Evolutionary conservation across 1,284 basidiomycete species (phyloP).

Genomic region (Ustilago sp.): DNA sequence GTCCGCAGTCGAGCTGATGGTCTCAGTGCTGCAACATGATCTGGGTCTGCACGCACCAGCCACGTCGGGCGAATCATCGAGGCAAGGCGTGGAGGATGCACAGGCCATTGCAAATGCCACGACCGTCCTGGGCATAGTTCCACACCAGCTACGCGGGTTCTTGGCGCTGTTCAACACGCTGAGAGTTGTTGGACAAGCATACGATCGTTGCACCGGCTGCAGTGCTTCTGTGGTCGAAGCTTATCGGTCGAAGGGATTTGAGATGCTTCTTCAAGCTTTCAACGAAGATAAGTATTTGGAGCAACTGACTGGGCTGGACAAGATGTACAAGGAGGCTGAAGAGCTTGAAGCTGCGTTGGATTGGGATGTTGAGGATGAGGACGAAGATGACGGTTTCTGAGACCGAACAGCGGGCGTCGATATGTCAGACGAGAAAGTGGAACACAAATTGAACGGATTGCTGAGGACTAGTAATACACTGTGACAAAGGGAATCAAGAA

Average conservation of each 20-base stretch:
- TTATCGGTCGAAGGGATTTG: constrained; percentile 77
- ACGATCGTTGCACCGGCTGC: constrained; percentile 89
- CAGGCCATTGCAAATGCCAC: constrained; percentile 33
- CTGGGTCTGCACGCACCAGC: constrained; percentile 41
- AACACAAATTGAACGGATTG: neutral
- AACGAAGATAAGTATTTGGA: constrained; percentile 84
- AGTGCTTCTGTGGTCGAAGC: constrained; percentile 54
- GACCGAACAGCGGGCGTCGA: neutral
- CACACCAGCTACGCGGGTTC: constrained; percentile 93
- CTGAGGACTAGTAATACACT: constrained; percentile 31
- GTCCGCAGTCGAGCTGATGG: constrained; percentile 89
- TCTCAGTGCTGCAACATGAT: constrained; percentile 85
- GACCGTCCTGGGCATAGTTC: constrained; percentile 79
- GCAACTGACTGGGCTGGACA: constrained; percentile 84
- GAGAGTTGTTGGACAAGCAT: constrained; percentile 86
- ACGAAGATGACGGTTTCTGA: constrained; percentile 36
- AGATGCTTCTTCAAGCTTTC: constrained; percentile 83
- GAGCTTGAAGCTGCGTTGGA: constrained; percentile 52
- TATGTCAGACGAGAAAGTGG: constrained; percentile 12
- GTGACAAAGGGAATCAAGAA: constrained; percentile 14
- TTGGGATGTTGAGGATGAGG: constrained; percentile 56
- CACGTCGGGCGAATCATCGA: constrained; percentile 33
- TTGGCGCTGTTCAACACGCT: constrained; percentile 86
- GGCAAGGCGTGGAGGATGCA: constrained; percentile 26
- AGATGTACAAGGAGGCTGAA: constrained; percentile 69